phyloP scores from a whole-genome alignment of 768 basidiomycete species.

The Artomyces pyxidatus region DNA sequence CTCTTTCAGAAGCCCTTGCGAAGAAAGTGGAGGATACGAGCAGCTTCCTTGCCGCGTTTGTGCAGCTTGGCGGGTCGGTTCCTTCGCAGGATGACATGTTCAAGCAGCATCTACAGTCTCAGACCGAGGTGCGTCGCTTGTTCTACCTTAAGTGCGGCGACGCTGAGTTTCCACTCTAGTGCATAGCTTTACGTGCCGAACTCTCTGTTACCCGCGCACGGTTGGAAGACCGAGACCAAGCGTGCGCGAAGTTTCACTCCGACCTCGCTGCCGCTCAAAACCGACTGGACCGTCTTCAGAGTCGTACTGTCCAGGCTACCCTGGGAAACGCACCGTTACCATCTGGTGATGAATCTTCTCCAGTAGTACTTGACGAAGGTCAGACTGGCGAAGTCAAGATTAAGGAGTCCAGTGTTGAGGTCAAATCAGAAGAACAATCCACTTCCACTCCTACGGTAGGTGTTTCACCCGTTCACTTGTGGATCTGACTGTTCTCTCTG shows the following conservation, averaged over 20 bases:
- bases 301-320: slow-evolving; percentile 34
- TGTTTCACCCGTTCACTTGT: not conserved
- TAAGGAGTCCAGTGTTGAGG: slow-evolving; percentile 15
- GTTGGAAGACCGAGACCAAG: slow-evolving; percentile 41
- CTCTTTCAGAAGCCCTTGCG: slow-evolving; percentile 36
- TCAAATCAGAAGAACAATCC: not conserved
- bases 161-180: slow-evolving; percentile 30
- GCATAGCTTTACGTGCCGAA: slow-evolving; percentile 50
- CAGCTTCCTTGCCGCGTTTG: slow-evolving; percentile 50
- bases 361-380: too few species aligned
- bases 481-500: not conserved
- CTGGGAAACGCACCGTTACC: slow-evolving; percentile 5
- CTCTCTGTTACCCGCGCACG: slow-evolving; percentile 40
- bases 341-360: not conserved
- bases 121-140: slow-evolving; percentile 47
- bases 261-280: slow-evolving; percentile 50
- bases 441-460: not conserved
- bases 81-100: slow-evolving; percentile 33
- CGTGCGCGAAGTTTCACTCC: slow-evolving; percentile 40
- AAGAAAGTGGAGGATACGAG: slow-evolving; percentile 51
- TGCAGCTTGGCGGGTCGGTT: slow-evolving; percentile 32
- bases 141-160: not conserved
- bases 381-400: slow-evolving; percentile 22
- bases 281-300: slow-evolving; percentile 53
- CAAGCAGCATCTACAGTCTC: slow-evolving; percentile 41